Conservation (phyloP, 2,329 filamentous ascomycete genomes). For the Colletotrichum spaethianum region DNA sequence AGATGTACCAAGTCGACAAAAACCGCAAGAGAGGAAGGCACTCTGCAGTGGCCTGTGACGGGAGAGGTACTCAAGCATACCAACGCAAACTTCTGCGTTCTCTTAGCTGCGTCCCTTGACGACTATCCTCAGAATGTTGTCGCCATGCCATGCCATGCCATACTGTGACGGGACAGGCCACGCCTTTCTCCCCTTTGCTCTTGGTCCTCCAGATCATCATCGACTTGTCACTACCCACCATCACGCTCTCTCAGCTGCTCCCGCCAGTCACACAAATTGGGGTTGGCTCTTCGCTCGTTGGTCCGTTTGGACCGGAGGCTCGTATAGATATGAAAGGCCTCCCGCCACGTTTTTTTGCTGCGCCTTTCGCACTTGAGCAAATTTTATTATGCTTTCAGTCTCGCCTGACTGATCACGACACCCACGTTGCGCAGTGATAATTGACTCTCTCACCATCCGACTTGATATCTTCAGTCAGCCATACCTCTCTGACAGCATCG, state of each 20-base stretch:
- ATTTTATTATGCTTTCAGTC: conserved; percentile 20
- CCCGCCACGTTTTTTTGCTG: conserved; percentile 19
- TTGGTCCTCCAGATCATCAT: conserved; percentile 27
- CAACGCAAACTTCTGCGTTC: neutral
- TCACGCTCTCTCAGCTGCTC: conserved; percentile 7
- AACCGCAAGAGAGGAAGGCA: neutral
- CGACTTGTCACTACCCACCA: conserved; percentile 23
- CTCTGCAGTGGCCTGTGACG: neutral
- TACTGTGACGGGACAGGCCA: conserved; percentile 14
- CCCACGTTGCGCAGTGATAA: neutral
- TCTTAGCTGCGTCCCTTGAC: neutral
- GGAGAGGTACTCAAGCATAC: neutral
- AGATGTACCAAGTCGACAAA: neutral
- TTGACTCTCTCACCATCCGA: neutral
- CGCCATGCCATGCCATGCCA: conserved; percentile 35
- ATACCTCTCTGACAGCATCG: neutral
- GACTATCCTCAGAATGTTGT: neutral
- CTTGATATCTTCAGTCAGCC: neutral
- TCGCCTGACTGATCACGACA: neutral
- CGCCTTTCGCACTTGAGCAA: neutral
- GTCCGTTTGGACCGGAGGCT: conserved; percentile 17
- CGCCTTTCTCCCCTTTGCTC: neutral
- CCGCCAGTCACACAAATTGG: conserved; percentile 7
- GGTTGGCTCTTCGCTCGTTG: conserved; percentile 20
- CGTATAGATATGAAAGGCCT: conserved; percentile 38